Conservation (phyloP, 2,329 filamentous ascomycete species). For the Stagonosporopsis vannaccii region DNA sequence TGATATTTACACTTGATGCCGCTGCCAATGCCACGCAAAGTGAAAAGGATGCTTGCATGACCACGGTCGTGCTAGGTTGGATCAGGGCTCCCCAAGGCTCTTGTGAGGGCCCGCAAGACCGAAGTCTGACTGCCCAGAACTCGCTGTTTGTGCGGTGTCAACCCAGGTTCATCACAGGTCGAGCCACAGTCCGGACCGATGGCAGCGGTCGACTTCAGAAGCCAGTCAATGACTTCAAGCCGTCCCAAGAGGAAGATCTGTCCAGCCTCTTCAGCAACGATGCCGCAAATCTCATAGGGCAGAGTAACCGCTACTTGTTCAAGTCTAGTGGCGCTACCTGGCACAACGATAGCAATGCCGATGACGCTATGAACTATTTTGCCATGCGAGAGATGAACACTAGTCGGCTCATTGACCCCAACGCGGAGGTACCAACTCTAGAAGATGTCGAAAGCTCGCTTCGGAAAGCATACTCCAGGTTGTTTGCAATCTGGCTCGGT, state of each 20-base stretch:
- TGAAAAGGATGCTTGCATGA: conserved; percentile 31
- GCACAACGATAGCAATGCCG: conserved; percentile 58
- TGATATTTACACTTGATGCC: conserved; percentile 14
- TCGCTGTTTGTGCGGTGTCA: conserved; percentile 48
- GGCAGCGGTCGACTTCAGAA: conserved; percentile 37
- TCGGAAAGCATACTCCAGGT: conserved; percentile 39
- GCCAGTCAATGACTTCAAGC: neutral
- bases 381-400: conserved; percentile 41
- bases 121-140: conserved; percentile 7
- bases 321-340: conserved; percentile 33
- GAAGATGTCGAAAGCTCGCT: conserved; percentile 33
- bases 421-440: conserved; percentile 41
- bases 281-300: conserved; percentile 30
- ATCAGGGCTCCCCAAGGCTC: conserved; percentile 24
- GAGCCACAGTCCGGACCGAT: conserved; percentile 48
- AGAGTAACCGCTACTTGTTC: conserved; percentile 36
- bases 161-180: conserved; percentile 41
- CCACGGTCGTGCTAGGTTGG: conserved; percentile 39
- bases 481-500: conserved; percentile 56
- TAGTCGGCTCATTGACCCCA: conserved; percentile 48
- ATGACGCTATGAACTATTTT: conserved; percentile 60
- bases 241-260: neutral
- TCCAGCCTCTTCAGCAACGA: conserved; percentile 33
- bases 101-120: conserved; percentile 11
- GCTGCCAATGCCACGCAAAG: conserved; percentile 24